Evolutionary conservation across 352 stramenopile genomes (phyloP), one percentile per base, ranked within the genome.

Genomic region (Pythium rishiriense): DNA sequence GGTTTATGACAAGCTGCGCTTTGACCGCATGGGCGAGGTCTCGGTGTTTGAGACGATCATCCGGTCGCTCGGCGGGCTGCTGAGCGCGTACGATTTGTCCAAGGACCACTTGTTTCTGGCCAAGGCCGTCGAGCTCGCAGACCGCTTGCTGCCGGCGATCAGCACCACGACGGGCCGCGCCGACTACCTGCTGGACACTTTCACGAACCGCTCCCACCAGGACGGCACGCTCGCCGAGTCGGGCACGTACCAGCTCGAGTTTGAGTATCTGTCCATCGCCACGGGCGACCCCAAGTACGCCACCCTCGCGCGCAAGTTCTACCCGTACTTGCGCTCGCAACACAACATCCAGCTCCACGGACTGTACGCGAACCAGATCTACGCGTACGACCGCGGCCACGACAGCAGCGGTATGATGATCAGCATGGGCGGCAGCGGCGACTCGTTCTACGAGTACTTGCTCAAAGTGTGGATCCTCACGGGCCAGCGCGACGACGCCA

Each of bases 11-110:
- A 63, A 85, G 35, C 60, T 98, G 0, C 74, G 97, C 63, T 95
- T 98, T 42, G 81, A 76, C 8, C 73, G 90, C n/a, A 67, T 93
- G 57, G 81, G 82, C 31, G 69, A 83, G 24, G 81, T 99, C 4
- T 98, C 91, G 25, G 83, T 99, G n/a, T 99, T 99, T 80, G 98
- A 99, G 83, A 99, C 97, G 4, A 99, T 97, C 42, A 99, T 99
- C 82, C 93, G 97, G 21, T 91, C 92, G 64, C 79, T 99, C 7
- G 98, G 97, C n/a, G 98, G 98, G 11, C 79, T 99, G 4, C 85
- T 99, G 19, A 93, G 92, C 33, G 97, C 97, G 0, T 99, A 98
- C 75, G 89, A 98, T 64, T 68, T 99, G 46, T 91, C 93, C 17
- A 55, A 70, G 1, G 88, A 98, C 70, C 43, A 15, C 1, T 63